Percentiles rank a stretch among this genome's conserved stretches.
phyloP scores from a whole-genome alignment of 2,329 filamentous ascomycete species.

The Cordyceps javanica region DNA sequence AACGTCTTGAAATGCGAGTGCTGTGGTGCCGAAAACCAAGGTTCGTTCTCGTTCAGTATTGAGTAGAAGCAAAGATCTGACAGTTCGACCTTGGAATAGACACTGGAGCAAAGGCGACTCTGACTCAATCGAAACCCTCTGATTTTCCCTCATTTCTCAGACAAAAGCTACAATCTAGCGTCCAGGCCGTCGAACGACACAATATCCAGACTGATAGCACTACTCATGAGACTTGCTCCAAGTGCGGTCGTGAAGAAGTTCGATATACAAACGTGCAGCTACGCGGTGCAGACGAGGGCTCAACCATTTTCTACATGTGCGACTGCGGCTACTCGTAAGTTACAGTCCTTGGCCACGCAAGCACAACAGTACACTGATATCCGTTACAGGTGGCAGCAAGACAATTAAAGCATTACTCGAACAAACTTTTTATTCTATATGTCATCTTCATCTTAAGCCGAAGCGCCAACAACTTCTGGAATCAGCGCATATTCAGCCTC shows the following conservation, averaged over 20 bases:
- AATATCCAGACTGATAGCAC: conserved; percentile 68
- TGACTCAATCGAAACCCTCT: conserved; percentile 78
- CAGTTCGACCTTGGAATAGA: conserved; percentile 42
- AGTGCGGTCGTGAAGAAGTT: conserved; percentile 77
- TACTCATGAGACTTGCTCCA: conserved; percentile 65
- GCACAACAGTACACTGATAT: not conserved
- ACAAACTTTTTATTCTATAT: conserved; percentile 10
- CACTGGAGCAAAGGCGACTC: conserved; percentile 66
- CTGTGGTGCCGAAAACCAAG: conserved; percentile 79
- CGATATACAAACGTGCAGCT: conserved; percentile 80
- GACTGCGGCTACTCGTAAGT: conserved; percentile 78
- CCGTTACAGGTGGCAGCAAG: conserved; percentile 45
- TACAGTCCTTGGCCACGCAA: not conserved
- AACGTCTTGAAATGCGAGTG: conserved; percentile 76
- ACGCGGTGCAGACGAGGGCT: conserved; percentile 90
- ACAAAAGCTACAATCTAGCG: conserved; percentile 74
- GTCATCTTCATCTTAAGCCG: conserved; percentile 26
- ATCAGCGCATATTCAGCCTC: conserved; percentile 89
- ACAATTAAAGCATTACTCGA: conserved; percentile 42
- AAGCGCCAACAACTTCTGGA: conserved; percentile 50
- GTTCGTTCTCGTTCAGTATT: conserved; percentile 37
- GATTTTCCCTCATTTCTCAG: conserved; percentile 88
- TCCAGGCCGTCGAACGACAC: conserved; percentile 73
- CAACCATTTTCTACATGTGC: conserved; percentile 85
- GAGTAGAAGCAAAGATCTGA: not conserved